phyloP scores from a whole-genome alignment of 73 alveolate genomes.

The Symbiodinium natans region DNA sequence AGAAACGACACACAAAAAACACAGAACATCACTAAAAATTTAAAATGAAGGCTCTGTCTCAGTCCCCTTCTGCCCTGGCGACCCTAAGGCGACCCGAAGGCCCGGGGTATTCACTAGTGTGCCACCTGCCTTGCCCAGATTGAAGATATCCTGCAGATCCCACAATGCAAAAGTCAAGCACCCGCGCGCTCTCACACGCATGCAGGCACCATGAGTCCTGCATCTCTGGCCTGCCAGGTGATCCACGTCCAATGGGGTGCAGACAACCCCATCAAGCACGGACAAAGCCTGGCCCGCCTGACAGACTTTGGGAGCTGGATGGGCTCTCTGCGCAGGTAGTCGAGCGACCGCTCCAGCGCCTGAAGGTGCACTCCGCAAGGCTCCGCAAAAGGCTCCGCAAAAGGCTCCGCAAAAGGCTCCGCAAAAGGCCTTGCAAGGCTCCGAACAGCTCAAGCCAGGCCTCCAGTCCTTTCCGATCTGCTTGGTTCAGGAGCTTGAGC shows the following conservation, averaged over 20 bases:
- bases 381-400: too few relatives aligned
- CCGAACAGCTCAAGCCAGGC: background rate
- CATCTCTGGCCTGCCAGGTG: background rate
- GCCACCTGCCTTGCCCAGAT: constrained; percentile 30
- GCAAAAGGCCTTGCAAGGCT: background rate
- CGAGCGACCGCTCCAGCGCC: constrained; percentile 76
- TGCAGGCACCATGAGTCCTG: background rate
- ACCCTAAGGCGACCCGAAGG: too few relatives aligned
- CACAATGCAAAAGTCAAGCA: background rate
- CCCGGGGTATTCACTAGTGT: background rate
- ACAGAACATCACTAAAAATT: too few relatives aligned
- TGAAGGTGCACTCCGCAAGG: background rate
- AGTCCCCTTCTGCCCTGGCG: too few relatives aligned
- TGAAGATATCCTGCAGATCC: constrained; percentile 35
- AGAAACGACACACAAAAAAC: too few relatives aligned
- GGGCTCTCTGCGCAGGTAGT: constrained; percentile 78
- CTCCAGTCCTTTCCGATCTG: constrained; percentile 71
- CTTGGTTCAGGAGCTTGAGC: constrained; percentile 57
- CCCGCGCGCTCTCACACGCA: background rate
- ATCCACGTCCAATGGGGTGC: too few relatives aligned
- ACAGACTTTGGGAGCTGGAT: constrained; percentile 17
- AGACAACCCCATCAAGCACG: background rate
- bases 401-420: too few relatives aligned
- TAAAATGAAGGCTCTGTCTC: too few relatives aligned
- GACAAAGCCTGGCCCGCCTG: constrained; percentile 7